Percentiles rank a stretch among this genome's conserved stretches.
Evolutionary conservation across 2,329 filamentous ascomycete genomes (phyloP).

Genomic region (Xylariaceae sp.): DNA sequence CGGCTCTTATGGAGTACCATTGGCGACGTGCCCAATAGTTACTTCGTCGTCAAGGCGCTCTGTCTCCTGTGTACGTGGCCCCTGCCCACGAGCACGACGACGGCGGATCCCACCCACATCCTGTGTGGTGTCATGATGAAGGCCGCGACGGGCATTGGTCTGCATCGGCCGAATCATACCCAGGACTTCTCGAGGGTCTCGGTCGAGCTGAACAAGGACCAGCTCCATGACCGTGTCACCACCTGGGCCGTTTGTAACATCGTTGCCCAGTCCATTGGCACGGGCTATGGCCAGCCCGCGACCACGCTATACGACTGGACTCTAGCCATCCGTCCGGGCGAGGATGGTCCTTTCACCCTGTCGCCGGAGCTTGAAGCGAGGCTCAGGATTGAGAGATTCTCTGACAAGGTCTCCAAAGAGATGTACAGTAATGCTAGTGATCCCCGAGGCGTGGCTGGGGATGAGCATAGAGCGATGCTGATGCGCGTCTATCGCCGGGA

Average conservation of each 20-base stretch:
- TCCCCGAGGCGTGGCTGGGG: slow-evolving; percentile 59
- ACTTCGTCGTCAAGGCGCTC: slow-evolving; percentile 74
- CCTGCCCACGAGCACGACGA: slow-evolving; percentile 71
- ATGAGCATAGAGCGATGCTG: slow-evolving; percentile 59
- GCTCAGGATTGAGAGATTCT: slow-evolving; percentile 65
- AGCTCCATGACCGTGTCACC: slow-evolving; percentile 68
- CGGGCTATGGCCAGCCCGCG: slow-evolving; percentile 74
- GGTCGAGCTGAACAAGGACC: slow-evolving; percentile 68
- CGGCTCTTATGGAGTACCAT: slow-evolving; percentile 71
- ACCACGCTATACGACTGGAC: slow-evolving; percentile 73
- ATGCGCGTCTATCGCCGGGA: slow-evolving; percentile 60
- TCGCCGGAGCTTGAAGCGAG: slow-evolving; percentile 58
- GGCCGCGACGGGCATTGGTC: slow-evolving; percentile 72
- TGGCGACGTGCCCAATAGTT: slow-evolving; percentile 67
- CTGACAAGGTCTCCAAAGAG: slow-evolving; percentile 69
- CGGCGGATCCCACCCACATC: slow-evolving; percentile 74
- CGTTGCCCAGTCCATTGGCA: slow-evolving; percentile 73
- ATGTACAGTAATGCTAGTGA: slow-evolving; percentile 74
- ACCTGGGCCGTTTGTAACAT: slow-evolving; percentile 85
- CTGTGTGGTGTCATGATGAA: slow-evolving; percentile 82
- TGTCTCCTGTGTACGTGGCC: slow-evolving; percentile 78
- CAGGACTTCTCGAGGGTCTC: slow-evolving; percentile 75
- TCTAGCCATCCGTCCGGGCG: slow-evolving; percentile 51
- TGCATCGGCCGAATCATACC: slow-evolving; percentile 73
- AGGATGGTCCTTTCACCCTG: slow-evolving; percentile 51